Percentiles rank a stretch among this genome's conserved stretches.
Evolutionary conservation across 2,329 filamentous ascomycete genomes (phyloP).

Genomic region (Exophiala sp.): DNA sequence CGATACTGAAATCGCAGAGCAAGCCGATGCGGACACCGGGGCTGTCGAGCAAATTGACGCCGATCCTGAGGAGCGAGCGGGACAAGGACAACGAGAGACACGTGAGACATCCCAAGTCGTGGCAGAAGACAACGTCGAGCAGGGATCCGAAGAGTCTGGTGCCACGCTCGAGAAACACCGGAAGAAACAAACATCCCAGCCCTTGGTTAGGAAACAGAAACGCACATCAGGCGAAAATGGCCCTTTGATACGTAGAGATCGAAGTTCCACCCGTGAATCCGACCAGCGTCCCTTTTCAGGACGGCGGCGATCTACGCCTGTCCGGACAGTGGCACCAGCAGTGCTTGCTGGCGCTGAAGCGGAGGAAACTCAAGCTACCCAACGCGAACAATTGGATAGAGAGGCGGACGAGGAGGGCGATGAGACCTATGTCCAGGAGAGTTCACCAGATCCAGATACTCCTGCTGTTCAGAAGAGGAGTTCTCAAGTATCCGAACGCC

Average conservation of each 20-base stretch:
- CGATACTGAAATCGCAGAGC: too few relatives aligned
- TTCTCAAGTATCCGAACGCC: slow-evolving; percentile 8
- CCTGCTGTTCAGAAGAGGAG: slow-evolving; percentile 16
- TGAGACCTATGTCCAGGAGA: slow-evolving; percentile 22
- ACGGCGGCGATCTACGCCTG: too few relatives aligned
- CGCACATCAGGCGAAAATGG: too few relatives aligned
- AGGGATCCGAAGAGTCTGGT: too few relatives aligned
- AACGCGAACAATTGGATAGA: slow-evolving; percentile 10
- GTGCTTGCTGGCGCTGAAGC: not conserved
- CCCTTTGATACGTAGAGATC: too few relatives aligned
- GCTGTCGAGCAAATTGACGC: not conserved
- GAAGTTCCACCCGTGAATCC: too few relatives aligned
- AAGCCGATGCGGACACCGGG: not conserved
- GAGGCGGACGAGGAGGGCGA: slow-evolving; percentile 21
- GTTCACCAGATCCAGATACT: slow-evolving; percentile 20
- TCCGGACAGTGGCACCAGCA: not conserved
- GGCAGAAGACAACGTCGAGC: not conserved
- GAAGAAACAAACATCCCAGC: too few relatives aligned
- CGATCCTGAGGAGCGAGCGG: not conserved
- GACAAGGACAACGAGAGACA: not conserved
- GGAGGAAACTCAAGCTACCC: slow-evolving; percentile 21
- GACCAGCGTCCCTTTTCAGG: too few relatives aligned
- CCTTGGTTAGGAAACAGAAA: too few relatives aligned
- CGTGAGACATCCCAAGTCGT: not conserved
- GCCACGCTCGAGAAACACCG: too few relatives aligned